Conservation (phyloP, 805 yeast genomes). For the Kodamaea fukazawae region DNA sequence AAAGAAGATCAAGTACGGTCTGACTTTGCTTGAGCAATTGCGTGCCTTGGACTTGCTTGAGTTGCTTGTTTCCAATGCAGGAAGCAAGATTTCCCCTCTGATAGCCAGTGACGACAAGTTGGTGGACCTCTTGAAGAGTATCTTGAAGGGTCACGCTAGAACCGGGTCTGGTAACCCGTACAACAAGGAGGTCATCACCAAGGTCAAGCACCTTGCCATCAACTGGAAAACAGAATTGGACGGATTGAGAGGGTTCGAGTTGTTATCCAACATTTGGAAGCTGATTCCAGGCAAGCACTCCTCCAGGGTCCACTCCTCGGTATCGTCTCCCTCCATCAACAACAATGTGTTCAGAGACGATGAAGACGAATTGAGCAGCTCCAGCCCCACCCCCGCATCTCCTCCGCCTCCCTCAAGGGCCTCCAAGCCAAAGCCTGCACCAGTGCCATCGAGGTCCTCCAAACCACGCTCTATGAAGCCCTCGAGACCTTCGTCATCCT, state of each 20-base stretch:
- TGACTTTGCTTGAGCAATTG: conserved; percentile 51
- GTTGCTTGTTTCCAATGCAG: conserved; percentile 42
- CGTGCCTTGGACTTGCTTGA: conserved; percentile 54
- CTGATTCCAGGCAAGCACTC: conserved; percentile 4
- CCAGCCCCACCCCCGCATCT: conserved; percentile 1
- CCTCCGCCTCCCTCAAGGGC: conserved; percentile 5
- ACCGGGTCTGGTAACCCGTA: conserved; percentile 38
- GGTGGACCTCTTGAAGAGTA: conserved; percentile 57
- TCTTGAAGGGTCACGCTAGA: conserved; percentile 38
- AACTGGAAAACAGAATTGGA: conserved; percentile 66
- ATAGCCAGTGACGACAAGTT: conserved; percentile 69
- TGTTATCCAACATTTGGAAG: conserved; percentile 32
- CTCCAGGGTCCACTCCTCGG: conserved; percentile 1
- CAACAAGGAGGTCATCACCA: conserved; percentile 42
- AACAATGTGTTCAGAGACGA: conserved; percentile 4
- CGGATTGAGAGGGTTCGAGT: conserved; percentile 47
- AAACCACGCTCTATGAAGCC: conserved; percentile 1
- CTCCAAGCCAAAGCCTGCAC: conserved; percentile 5
- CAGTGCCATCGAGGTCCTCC: conserved; percentile 3
- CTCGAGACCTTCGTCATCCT: too few relatives aligned
- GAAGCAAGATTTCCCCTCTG: conserved; percentile 34
- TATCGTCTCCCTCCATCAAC: background rate
- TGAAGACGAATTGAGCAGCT: background rate
- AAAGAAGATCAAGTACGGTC: conserved; percentile 87
- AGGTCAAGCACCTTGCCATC: conserved; percentile 49